Evolutionary conservation across 345 rosid species (phyloP).

Genomic region (Populus alba): DNA sequence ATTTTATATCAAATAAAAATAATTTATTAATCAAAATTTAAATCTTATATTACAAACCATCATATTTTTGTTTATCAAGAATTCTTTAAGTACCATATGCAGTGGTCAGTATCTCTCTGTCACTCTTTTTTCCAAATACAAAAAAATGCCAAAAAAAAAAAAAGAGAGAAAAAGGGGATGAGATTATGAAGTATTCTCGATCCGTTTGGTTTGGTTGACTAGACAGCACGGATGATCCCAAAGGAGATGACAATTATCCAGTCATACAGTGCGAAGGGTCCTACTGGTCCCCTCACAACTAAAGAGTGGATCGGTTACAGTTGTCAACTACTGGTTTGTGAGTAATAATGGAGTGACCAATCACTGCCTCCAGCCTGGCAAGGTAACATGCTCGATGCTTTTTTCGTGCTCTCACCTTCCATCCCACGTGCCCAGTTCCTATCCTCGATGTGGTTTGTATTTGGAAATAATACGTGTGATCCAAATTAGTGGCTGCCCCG

Average conservation of each 20-base stretch:
- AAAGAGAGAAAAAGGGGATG: too few species aligned
- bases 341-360: constrained; percentile 6
- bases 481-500: too few species aligned
- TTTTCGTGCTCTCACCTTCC: background rate
- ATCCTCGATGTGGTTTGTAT: background rate
- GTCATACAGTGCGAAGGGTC: background rate
- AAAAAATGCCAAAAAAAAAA: too few species aligned
- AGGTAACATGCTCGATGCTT: background rate
- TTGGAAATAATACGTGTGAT: too few species aligned
- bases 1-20: too few species aligned
- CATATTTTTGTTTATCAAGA: too few species aligned
- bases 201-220: background rate
- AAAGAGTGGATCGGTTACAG: background rate
- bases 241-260: background rate
- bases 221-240: background rate
- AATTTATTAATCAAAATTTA: too few species aligned
- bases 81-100: too few species aligned
- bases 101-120: background rate
- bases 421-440: background rate
- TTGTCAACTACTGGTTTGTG: constrained; percentile 22
- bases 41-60: too few species aligned
- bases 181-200: background rate
- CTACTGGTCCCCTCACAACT: constrained; percentile 4
- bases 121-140: background rate
- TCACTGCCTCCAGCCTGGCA: constrained; percentile 23